Evolutionary conservation across 2,329 filamentous ascomycete species (phyloP).

Genomic region (Ophiocordyceps robertsii): DNA sequence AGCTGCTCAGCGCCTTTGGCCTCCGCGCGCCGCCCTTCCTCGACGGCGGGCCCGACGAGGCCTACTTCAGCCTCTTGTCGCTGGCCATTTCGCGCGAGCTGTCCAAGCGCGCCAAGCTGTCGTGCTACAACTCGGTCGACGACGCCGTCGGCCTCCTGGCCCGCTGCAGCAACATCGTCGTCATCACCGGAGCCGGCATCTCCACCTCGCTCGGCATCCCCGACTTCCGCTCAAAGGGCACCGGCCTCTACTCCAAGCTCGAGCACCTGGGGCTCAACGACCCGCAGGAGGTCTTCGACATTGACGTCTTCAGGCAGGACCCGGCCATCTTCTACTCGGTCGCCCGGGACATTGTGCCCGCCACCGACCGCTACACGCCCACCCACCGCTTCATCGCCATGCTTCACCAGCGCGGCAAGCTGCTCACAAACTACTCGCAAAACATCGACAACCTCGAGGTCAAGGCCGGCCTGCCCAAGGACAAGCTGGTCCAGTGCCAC

Average conservation of each 20-base stretch:
- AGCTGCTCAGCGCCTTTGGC: conserved; percentile 76
- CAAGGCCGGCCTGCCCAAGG: conserved; percentile 65
- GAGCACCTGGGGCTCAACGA: conserved; percentile 65
- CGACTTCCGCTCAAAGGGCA: conserved; percentile 89
- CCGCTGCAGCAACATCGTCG: conserved; percentile 69
- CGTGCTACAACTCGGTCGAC: conserved; percentile 70
- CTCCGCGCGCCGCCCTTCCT: conserved; percentile 62
- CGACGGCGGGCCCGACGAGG: conserved; percentile 51
- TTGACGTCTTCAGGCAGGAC: conserved; percentile 72
- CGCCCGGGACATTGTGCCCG: conserved; percentile 79
- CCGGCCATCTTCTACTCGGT: conserved; percentile 84
- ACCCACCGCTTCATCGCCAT: conserved; percentile 90
- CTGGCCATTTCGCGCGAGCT: conserved; percentile 71
- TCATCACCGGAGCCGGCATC: conserved; percentile 91
- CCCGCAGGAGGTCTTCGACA: conserved; percentile 93
- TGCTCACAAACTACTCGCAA: conserved; percentile 95
- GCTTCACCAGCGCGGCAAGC: conserved; percentile 74
- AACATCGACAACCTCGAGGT: conserved; percentile 96
- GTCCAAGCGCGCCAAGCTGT: conserved; percentile 66
- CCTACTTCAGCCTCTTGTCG: conserved; percentile 62
- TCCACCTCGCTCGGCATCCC: conserved; percentile 94
- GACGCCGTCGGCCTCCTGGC: conserved; percentile 71
- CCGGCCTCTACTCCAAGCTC: conserved; percentile 78
- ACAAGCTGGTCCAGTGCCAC: conserved; percentile 89
- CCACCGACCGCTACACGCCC: conserved; percentile 67